Evolutionary conservation across 768 basidiomycete genomes (phyloP), one percentile per base, ranked within the genome.

Genomic region (Tephrocybe rancida): DNA sequence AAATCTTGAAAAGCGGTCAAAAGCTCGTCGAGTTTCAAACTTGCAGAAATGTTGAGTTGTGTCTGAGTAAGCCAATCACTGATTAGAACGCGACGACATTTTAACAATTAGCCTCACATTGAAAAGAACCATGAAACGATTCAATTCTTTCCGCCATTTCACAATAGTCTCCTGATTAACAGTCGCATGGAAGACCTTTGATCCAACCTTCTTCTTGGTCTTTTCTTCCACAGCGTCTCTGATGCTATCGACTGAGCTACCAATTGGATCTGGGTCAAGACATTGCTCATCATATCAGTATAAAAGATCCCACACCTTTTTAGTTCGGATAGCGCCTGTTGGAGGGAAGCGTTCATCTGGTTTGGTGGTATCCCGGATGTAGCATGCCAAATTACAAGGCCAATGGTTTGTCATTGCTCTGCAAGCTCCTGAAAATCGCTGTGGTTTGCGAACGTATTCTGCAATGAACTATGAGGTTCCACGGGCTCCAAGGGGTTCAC

Each of bases 341-440:
- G 44, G 11, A 48, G 5, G 1, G 21, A 25, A 16, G 13, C 14
- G 29, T 35, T 49, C 8, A 55, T 44, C 8, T 58, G 39, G 13
- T 39, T 27, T 11, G 46, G 32, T 3, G 44, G 19, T 47, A 7
- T 46, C 6, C 32, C 30, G 1, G 19, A 30, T 2, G 58, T 56
- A 3, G 55, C 52, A 1, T 38, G 50, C 50, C 54, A 55, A 46
- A 59, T 44, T 1, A 49, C 18, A 2, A 59, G 50, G 5, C 32
- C n/a, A 21, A 59, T 59, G 8, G 18, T 56, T 21, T 56, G 44
- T n/a, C 58, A 59, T 48, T 54, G 54, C 37, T 56, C 58, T n/a
- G 37, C 42, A 1, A 59, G 26, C n/a, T 50, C 55, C 11, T 13
- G 16, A 14, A 59, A 59, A 19, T 59, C 54, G 16, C 26, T 41